Base-by-base conservation (phyloP, 75 land plant genomes). In the Selaginella tamariscina region DNA sequence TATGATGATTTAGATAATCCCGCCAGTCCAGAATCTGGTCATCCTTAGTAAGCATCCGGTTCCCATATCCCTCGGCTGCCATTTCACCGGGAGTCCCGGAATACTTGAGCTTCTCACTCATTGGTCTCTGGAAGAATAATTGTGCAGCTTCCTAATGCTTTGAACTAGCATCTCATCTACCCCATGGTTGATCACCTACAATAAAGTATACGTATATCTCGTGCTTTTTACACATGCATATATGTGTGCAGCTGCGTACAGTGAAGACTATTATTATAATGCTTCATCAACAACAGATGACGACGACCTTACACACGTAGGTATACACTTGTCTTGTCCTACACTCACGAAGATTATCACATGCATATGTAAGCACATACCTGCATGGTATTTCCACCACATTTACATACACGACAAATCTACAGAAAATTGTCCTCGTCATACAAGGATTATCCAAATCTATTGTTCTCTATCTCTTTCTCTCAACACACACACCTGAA, bases 21-120 rank as follows among this genome's bases (percentile, higher is more conserved):
- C 98, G 77, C 98, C 98, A 93, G 59, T 93, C 98, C 62, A 93
- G 72, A 24, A 89, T 71, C 13, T 80, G 81, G n/a, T 79, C 77
- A 0, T 79, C 79, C 31, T 64, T 65, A 2, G 77, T 73, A 28
- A 93, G 79, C 98, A 93, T 86, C 32, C 74, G 72, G 72, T 79
- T 84, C 20, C 90, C 98, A 62, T 89, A 93, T 0, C 98, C 98
- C 77, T 93, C 88, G 32, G 90, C 71, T 22, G 96, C 90, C 23
- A 81, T 31, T 13, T 78, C 68, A 0, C 31, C 62, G 1, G 79
- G 69, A 29, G 81, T 81, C 71, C 88, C 86, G 21, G 90, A 70
- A 64, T 80, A 89, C 11, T 24, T 23, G 32, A 82, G 73, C 76
- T 82, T 86, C 64, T 81, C 81, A 23, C 73, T 65, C 69, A 76